These are phyloP conservation scores for Pseudogymnoascus sp. DNA, from an alignment of 2,329 filamentous ascomycete genomes.

Conservation along the genomic window DNA sequence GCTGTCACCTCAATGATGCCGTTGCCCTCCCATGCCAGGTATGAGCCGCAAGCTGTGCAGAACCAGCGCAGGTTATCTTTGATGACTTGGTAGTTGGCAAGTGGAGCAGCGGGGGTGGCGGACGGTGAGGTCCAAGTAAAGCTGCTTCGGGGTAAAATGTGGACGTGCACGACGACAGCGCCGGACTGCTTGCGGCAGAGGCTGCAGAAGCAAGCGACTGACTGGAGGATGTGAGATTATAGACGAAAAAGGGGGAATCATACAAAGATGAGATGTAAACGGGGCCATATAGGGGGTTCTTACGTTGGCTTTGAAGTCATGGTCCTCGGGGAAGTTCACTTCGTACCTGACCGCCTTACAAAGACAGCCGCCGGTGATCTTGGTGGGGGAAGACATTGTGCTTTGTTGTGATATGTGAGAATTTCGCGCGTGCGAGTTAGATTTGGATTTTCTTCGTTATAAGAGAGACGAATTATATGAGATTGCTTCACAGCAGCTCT, in stretches of 20 bases:
- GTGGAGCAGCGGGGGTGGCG: constrained; percentile 29
- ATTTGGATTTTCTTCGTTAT: not conserved
- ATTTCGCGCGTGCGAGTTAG: not conserved
- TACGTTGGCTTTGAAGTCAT: constrained; percentile 37
- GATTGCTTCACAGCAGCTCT: not conserved
- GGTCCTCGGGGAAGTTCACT: constrained; percentile 38
- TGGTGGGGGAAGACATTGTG: constrained; percentile 25
- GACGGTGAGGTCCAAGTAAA: constrained; percentile 28
- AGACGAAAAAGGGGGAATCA: not conserved
- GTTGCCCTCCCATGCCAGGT: constrained; percentile 38
- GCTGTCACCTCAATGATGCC: constrained; percentile 32
- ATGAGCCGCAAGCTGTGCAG: constrained; percentile 42
- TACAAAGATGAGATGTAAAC: constrained; percentile 2
- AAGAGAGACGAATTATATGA: not conserved
- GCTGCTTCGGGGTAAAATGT: constrained; percentile 31
- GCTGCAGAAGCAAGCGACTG: constrained; percentile 46
- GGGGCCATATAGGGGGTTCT: constrained; percentile 10
- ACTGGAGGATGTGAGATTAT: constrained; percentile 25
- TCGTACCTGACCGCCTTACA: constrained; percentile 44
- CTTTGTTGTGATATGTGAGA: not conserved
- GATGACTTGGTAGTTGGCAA: constrained; percentile 36
- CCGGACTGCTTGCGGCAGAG: constrained; percentile 48
- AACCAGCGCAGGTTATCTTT: constrained; percentile 38
- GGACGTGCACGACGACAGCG: constrained; percentile 37
- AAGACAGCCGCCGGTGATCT: constrained; percentile 45